phyloP scores from a whole-genome alignment of 805 yeast species.

The Candida montana region DNA sequence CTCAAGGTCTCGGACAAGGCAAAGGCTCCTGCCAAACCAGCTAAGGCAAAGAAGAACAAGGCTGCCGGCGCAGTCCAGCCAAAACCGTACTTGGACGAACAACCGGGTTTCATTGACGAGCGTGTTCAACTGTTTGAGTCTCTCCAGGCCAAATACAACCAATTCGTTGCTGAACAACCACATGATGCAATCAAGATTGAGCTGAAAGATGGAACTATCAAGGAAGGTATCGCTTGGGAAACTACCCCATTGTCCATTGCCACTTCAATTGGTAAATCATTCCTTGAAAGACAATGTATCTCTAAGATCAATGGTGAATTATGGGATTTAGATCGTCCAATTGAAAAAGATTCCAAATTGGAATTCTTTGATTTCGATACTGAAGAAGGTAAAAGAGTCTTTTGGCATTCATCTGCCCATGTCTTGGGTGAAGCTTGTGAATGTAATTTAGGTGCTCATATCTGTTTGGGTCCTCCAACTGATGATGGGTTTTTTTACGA shows the following conservation, averaged over 20 bases:
- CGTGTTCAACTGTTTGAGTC: conserved; percentile 77
- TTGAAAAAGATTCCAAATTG: conserved; percentile 63
- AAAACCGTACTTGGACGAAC: conserved; percentile 56
- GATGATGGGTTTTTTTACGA: conserved; percentile 97
- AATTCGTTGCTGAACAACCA: conserved; percentile 54
- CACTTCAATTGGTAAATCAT: conserved; percentile 74
- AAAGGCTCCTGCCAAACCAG: conserved; percentile 16
- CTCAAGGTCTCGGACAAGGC: conserved; percentile 31
- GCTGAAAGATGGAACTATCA: conserved; percentile 77
- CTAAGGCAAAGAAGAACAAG: conserved; percentile 40
- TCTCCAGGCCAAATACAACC: conserved; percentile 74
- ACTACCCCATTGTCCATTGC: conserved; percentile 89
- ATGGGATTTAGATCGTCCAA: conserved; percentile 95
- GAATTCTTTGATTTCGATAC: conserved; percentile 88
- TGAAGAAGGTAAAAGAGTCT: conserved; percentile 92
- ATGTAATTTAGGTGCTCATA: conserved; percentile 91
- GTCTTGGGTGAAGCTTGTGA: conserved; percentile 98
- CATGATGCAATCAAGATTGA: conserved; percentile 70
- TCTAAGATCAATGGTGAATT: conserved; percentile 84
- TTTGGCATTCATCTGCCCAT: conserved; percentile 99
- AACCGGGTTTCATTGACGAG: conserved; percentile 77
- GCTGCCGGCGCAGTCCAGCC: conserved; percentile 29
- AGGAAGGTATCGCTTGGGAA: conserved; percentile 81
- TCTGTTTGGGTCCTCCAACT: conserved; percentile 94
- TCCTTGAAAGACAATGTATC: conserved; percentile 84